phyloP scores from a whole-genome alignment of 78 protist species.

The Polysphondylium violaceum region DNA sequence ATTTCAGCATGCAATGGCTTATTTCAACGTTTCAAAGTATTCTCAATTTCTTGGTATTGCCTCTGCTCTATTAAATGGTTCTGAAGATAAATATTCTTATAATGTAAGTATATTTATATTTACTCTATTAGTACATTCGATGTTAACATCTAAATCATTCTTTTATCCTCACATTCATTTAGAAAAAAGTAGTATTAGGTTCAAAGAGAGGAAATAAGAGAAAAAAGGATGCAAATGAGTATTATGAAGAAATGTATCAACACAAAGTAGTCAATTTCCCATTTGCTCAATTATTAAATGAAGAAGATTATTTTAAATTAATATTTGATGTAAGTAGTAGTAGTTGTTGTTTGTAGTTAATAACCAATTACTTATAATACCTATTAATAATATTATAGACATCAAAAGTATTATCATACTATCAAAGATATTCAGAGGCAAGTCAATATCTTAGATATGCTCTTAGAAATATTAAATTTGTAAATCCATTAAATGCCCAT shows the following conservation, averaged over 20 bases:
- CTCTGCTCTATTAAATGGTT: conserved; percentile 57
- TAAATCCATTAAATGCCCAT: conserved; percentile 10
- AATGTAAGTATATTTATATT: too few species aligned
- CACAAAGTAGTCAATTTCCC: neutral
- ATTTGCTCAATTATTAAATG: conserved; percentile 51
- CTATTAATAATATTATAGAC: neutral
- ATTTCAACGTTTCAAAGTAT: conserved; percentile 4
- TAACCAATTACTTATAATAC: neutral
- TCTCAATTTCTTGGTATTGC: conserved; percentile 53
- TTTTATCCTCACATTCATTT: too few species aligned
- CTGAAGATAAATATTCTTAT: neutral
- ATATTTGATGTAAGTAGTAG: conserved; percentile 12
- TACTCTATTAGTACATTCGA: too few species aligned
- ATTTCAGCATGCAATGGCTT: conserved; percentile 15
- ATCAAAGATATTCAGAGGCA: conserved; percentile 32
- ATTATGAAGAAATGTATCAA: neutral
- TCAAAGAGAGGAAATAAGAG: too few species aligned
- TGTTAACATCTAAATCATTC: too few species aligned
- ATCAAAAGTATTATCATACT: conserved; percentile 10
- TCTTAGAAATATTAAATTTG: conserved; percentile 4
- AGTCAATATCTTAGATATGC: conserved; percentile 49
- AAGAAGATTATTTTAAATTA: conserved; percentile 45
- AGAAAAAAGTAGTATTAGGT: too few species aligned
- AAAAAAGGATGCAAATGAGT: neutral
- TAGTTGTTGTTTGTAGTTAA: neutral